Percentiles rank a stretch among this genome's conserved stretches.
Conservation (phyloP, 192 early-diverging fungal genomes). For the Coemansia erecta region DNA sequence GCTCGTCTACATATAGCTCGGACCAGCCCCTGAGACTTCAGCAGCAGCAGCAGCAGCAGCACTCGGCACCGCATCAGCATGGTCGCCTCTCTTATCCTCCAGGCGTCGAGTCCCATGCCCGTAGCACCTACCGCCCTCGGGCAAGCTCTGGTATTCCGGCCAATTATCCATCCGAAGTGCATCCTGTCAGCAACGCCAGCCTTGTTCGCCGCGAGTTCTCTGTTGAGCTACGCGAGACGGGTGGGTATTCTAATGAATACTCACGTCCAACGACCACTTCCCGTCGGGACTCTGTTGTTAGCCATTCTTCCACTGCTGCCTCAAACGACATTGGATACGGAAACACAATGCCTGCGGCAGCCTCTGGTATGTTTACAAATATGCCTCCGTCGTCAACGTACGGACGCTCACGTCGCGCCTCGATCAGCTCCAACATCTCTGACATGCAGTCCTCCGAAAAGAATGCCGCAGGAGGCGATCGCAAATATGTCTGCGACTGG, state of each 20-base stretch:
- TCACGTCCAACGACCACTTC: slow-evolving; percentile 2
- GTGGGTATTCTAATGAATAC: neutral
- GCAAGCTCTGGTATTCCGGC: neutral
- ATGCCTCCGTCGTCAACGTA: neutral
- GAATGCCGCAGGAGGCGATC: slow-evolving; percentile 18
- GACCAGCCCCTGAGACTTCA: slow-evolving; percentile 7
- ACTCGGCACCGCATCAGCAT: neutral
- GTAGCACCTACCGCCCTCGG: slow-evolving; percentile 11
- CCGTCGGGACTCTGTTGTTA: slow-evolving; percentile 15
- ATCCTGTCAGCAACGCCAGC: no score
- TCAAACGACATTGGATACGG: slow-evolving; percentile 4
- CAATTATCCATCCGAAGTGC: no score
- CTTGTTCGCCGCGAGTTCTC: no score
- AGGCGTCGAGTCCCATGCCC: slow-evolving; percentile 4
- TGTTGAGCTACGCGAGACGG: no score
- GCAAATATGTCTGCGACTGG: slow-evolving; percentile 52
- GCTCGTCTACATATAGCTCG: neutral
- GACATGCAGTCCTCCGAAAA: slow-evolving; percentile 2
- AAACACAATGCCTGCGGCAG: slow-evolving; percentile 4
- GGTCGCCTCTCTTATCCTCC: neutral
- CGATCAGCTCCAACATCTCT: slow-evolving; percentile 18
- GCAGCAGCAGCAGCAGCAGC: slow-evolving; percentile 9
- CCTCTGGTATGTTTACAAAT: neutral
- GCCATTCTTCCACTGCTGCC: slow-evolving; percentile 5
- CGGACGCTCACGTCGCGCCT: slow-evolving; percentile 18